Evolutionary conservation across 352 stramenopile species (phyloP).

Genomic region (Phytophthora capsici): DNA sequence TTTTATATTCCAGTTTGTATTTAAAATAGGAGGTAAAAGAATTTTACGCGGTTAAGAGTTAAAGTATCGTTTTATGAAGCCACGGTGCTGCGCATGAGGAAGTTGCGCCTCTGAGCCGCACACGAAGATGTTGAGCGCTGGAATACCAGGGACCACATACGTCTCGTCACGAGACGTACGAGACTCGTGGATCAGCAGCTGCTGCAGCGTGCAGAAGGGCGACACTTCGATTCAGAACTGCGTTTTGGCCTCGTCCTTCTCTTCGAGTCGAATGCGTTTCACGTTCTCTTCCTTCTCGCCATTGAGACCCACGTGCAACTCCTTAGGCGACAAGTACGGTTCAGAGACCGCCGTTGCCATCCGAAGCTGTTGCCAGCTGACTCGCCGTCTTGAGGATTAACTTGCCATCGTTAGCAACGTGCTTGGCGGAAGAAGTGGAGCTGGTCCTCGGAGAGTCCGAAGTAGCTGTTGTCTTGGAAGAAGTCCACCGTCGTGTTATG

Average conservation of each 20-base stretch:
- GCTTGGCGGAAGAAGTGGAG: conserved; percentile 97
- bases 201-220: conserved; percentile 79
- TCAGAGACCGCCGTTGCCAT: conserved; percentile 99
- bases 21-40: no score
- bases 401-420: conserved; percentile 95
- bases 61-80: no score
- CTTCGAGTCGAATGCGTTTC: conserved; percentile 62
- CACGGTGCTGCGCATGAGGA: conserved; percentile 72
- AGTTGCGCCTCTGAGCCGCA: conserved; percentile 68
- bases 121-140: conserved; percentile 86
- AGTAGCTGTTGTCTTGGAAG: conserved; percentile 92
- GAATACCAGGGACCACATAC: conserved; percentile 87
- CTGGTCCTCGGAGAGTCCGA: conserved; percentile 89
- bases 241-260: conserved; percentile 79
- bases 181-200: conserved; percentile 75
- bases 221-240: conserved; percentile 82
- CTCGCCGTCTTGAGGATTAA: conserved; percentile 93
- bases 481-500: conserved; percentile 92
- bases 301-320: conserved; percentile 85
- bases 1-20: no score
- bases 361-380: conserved; percentile 91
- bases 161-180: no score
- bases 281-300: conserved; percentile 73
- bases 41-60: no score
- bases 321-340: conserved; percentile 62